Conservation (phyloP, 23 red algal species). For the Gracilaria gracilis region DNA sequence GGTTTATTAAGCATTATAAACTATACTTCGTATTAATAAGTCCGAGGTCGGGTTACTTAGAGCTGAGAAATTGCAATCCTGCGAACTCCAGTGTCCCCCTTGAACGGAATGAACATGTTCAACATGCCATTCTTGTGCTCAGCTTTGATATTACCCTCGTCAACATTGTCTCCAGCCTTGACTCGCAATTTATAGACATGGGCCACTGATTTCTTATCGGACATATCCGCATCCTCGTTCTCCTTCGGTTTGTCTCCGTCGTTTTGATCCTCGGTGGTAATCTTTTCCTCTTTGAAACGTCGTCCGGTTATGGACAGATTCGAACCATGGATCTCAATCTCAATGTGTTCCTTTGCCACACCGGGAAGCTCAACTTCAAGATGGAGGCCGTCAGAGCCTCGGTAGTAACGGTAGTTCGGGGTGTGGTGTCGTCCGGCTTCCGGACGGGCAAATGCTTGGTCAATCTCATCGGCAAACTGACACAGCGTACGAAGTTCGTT, state of each 20-base stretch:
- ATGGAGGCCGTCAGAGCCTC: not conserved
- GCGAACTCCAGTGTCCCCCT: not conserved
- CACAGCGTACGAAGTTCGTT: not conserved
- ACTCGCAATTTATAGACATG: not conserved
- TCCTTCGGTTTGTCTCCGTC: not conserved
- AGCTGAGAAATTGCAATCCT: not conserved
- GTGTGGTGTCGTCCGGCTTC: not conserved
- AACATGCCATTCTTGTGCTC: conserved; percentile 11
- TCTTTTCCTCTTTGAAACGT: not conserved
- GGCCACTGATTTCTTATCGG: too few relatives aligned
- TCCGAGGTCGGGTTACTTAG: not conserved
- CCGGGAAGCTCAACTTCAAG: conserved; percentile 14
- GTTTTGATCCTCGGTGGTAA: not conserved
- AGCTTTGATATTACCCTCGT: not conserved
- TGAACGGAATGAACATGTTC: not conserved
- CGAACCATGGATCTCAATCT: not conserved
- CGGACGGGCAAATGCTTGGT: not conserved
- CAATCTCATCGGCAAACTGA: not conserved
- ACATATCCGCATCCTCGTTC: not conserved
- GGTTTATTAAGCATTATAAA: not conserved
- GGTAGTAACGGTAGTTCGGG: conserved; percentile 2
- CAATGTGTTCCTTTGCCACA: conserved; percentile 14
- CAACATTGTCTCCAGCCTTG: conserved; percentile 2
- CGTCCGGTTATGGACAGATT: not conserved
- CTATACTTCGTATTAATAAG: not conserved